phyloP scores from a whole-genome alignment of 495 filamentous ascomycete genomes.

The Podospora conica region DNA sequence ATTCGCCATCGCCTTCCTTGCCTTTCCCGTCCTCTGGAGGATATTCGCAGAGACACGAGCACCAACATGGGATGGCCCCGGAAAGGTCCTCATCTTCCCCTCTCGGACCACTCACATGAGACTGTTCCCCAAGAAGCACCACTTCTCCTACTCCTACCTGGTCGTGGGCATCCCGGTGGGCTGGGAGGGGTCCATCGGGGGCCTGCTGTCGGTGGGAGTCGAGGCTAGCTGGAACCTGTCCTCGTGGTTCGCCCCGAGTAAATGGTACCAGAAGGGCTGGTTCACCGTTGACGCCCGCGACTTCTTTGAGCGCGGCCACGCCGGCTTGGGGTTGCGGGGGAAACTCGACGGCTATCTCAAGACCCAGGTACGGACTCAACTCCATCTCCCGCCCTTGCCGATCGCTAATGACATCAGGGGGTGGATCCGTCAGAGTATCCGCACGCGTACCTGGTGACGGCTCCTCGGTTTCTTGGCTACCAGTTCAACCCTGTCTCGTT shows the following conservation, averaged over 20 bases:
- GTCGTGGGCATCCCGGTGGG: constrained; percentile 60
- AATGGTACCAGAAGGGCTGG: constrained; percentile 36
- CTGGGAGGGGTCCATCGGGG: constrained; percentile 47
- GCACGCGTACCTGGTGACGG: constrained; percentile 62
- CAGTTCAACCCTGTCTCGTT: constrained; percentile 73
- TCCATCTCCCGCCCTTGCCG: not conserved
- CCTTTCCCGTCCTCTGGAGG: constrained; percentile 3
- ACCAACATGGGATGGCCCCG: constrained; percentile 19
- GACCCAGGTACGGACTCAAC: constrained; percentile 33
- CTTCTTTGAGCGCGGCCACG: constrained; percentile 50
- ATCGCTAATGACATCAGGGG: constrained; percentile 33
- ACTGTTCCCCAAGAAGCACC: constrained; percentile 56
- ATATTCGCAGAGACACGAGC: not conserved
- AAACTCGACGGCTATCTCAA: constrained; percentile 56
- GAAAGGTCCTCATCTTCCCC: constrained; percentile 45
- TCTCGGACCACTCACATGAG: constrained; percentile 56
- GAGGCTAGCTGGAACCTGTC: constrained; percentile 16
- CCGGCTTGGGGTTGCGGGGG: constrained; percentile 41
- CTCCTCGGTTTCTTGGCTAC: constrained; percentile 62
- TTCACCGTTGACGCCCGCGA: constrained; percentile 52
- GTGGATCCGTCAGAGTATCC: constrained; percentile 49
- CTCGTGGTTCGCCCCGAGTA: constrained; percentile 25
- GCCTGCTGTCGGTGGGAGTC: constrained; percentile 48
- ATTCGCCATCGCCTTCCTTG: constrained; percentile 4
- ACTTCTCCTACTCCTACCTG: constrained; percentile 61